Base-by-base conservation (phyloP, 805 yeast species). In the Komagataella populi region DNA sequence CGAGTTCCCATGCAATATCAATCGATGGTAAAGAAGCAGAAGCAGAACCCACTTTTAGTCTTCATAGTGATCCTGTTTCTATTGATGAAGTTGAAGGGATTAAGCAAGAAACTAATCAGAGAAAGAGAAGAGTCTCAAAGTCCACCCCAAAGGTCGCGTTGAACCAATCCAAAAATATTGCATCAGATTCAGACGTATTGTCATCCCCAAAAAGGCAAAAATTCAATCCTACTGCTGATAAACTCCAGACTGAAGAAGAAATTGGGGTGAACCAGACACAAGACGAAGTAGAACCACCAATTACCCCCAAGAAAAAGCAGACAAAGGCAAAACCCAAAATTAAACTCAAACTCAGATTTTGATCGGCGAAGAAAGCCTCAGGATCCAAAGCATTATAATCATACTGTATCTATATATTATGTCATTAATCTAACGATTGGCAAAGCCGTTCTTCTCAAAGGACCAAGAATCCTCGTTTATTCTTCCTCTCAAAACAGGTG, bases 401-500 rank as follows among this genome's bases (percentile, higher is more conserved):
- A 30, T 30, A 30, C 39, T 30, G 39, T 30, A 30, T 30, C 39
- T 30, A 30, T 30, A 30, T 30, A 30, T 30, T 30, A 30, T 30
- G 39, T 30, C 39, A 30, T 30, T 14, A 30, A 30, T 30, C 39
- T 63, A 67, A 61, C 65, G 66, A 60, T 64, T 64, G 49, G 71
- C 71, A 51, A 68, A 68, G 50, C 70, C 70, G 54, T 64, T 63
- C 62, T 68, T 68, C 48, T 57, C 64, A 48, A 68, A 68, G 50
- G 68, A 64, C 95, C 95, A 91, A 63, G 96, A 83, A 74, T 91
- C 99, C 62, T 87, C 95, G 59, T 95, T 84, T 63, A 90, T 83
- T 78, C 99, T 87, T 57, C 99, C 99, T 78, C 99, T 87, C 70
- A 90, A 80, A 59, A 81, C 84, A 62, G 93, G 90, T 53, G 86